Evolutionary conservation across 257 asterid species (phyloP).

Genomic region (Anisodus acutangulus): DNA sequence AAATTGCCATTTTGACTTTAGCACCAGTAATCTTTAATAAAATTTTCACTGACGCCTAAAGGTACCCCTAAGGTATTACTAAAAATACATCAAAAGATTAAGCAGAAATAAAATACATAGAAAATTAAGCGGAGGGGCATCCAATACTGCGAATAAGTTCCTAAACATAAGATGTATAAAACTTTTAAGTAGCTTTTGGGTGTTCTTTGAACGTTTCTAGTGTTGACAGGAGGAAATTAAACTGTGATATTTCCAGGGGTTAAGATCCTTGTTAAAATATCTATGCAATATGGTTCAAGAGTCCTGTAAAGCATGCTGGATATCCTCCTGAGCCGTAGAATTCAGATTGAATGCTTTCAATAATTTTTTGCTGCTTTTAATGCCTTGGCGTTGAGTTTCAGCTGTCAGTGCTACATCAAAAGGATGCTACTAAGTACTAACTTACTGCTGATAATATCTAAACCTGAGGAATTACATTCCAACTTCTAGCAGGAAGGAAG

Average conservation of each 20-base stretch:
- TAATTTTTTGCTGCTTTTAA: not conserved
- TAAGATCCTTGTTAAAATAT: not conserved
- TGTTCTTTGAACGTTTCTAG: not conserved
- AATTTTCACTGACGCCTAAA: not conserved
- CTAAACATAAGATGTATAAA: not conserved
- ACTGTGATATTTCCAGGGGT: not conserved
- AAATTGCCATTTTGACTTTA: slow-evolving; percentile 94
- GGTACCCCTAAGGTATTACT: not conserved
- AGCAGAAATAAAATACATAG: not conserved
- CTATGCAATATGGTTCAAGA: not conserved
- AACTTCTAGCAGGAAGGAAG: not conserved
- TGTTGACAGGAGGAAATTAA: not conserved
- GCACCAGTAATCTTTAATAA: slow-evolving; percentile 58
- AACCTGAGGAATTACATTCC: not conserved
- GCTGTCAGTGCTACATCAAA: too few species aligned
- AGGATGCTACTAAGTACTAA: too few species aligned
- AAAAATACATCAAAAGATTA: not conserved
- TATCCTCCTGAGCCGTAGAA: not conserved
- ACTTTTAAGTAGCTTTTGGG: not conserved
- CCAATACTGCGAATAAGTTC: not conserved
- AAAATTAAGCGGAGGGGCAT: not conserved
- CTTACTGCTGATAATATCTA: not conserved
- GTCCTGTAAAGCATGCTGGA: not conserved
- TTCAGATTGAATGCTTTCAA: not conserved
- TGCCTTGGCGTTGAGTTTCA: too few species aligned